A percentile compares a stretch with the other conserved stretches of the same genome.
Evolutionary conservation across 257 asterid species (phyloP).

Genomic region (Parsonsia alboflavescens): DNA sequence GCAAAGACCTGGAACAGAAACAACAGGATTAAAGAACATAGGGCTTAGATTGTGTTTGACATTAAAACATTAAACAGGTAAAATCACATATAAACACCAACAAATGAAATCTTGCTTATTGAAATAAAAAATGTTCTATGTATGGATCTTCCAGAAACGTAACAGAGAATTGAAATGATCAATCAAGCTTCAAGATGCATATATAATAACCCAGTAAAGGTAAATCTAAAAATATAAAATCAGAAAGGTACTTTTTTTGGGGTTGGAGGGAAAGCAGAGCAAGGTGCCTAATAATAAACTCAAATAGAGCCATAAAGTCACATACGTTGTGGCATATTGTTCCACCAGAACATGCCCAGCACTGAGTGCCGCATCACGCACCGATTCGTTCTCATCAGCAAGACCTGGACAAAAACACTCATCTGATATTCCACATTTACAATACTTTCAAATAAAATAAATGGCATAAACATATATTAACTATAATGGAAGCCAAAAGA

Average conservation of each 20-base stretch:
- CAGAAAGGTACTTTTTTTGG: not conserved
- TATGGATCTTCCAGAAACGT: not conserved
- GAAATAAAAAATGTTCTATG: not conserved
- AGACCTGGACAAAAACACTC: slow-evolving; percentile 51
- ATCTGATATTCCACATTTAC: not conserved
- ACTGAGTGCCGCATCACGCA: slow-evolving; percentile 96
- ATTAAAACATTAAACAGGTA: not conserved
- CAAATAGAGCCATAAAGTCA: slow-evolving; percentile 3
- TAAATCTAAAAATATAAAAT: not conserved
- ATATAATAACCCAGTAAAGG: not conserved
- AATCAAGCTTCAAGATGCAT: not conserved
- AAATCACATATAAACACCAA: not conserved
- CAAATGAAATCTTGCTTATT: not conserved
- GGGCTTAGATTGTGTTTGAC: not conserved
- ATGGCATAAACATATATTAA: not conserved
- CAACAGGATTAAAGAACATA: not conserved
- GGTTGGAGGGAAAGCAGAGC: too few species aligned
- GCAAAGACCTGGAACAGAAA: slow-evolving; percentile 62
- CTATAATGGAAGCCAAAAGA: not conserved
- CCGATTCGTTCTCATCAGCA: slow-evolving; percentile 99
- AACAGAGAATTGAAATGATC: not conserved
- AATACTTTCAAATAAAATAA: slow-evolving; percentile 1
- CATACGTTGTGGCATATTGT: slow-evolving; percentile 95
- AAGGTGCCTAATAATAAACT: not conserved
- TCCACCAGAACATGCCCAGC: slow-evolving; percentile 99